Evolutionary conservation across 2,329 filamentous ascomycete genomes (phyloP).

Genomic region (Nannizziopsis barbatae): DNA sequence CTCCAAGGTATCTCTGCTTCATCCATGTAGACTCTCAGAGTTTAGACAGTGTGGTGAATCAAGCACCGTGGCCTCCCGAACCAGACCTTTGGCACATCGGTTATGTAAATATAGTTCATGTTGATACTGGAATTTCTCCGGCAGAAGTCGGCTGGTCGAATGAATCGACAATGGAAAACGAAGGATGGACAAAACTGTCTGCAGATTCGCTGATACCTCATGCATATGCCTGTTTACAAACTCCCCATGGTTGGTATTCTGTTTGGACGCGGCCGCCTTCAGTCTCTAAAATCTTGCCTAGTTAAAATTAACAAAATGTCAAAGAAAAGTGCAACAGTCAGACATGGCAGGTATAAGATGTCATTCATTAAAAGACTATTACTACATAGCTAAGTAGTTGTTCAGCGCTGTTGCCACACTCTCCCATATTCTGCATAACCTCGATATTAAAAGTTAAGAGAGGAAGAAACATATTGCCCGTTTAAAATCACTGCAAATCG

Average conservation of each 20-base stretch:
- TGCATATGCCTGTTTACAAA: constrained; percentile 7
- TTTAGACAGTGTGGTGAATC: constrained; percentile 7
- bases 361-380: no score
- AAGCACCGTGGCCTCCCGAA: neutral
- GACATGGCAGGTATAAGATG: no score
- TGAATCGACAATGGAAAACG: neutral
- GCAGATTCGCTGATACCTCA: neutral
- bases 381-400: no score
- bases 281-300: neutral
- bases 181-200: neutral
- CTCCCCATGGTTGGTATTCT: neutral
- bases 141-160: neutral
- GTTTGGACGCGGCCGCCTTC: constrained; percentile 2
- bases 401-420: no score
- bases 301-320: no score
- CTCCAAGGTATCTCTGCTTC: constrained; percentile 4
- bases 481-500: neutral
- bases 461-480: neutral
- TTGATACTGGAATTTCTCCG: neutral
- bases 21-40: constrained; percentile 4
- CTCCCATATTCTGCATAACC: no score
- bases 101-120: constrained; percentile 8
- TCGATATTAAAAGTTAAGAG: no score
- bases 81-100: neutral
- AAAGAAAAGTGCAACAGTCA: no score